Conservation (phyloP, 1,284 basidiomycete genomes). For the Leccinum griseonigrum region DNA sequence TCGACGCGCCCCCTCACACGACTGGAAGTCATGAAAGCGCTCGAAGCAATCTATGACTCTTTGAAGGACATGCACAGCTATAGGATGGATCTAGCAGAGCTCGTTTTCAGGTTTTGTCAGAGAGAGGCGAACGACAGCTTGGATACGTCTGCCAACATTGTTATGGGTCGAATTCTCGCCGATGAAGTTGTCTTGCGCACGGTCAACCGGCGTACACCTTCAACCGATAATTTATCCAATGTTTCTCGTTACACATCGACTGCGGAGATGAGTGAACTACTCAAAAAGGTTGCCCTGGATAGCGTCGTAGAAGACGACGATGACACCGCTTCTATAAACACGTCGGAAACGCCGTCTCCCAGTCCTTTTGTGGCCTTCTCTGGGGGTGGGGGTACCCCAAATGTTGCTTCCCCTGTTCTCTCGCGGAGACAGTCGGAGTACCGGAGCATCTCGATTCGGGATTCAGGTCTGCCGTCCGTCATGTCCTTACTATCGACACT, state of each 20-base stretch:
- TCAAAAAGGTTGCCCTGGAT: conserved; percentile 40
- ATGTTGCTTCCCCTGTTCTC: conserved; percentile 47
- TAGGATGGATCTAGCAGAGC: conserved; percentile 55
- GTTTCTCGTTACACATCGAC: conserved; percentile 26
- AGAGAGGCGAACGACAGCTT: conserved; percentile 35
- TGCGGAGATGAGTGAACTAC: conserved; percentile 36
- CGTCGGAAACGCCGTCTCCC: conserved; percentile 38
- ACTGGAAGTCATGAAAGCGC: conserved; percentile 49
- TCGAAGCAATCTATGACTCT: conserved; percentile 57
- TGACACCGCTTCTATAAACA: conserved; percentile 39
- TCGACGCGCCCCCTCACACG: conserved; percentile 53
- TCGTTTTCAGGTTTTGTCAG: conserved; percentile 56
- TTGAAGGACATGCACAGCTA: conserved; percentile 68
- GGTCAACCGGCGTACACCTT: conserved; percentile 36
- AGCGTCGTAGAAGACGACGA: conserved; percentile 38
- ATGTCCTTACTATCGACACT: conserved; percentile 65
- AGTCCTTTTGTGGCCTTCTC: conserved; percentile 31
- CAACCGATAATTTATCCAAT: conserved; percentile 23
- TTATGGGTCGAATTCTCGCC: conserved; percentile 61
- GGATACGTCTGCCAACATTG: conserved; percentile 40
- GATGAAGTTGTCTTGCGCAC: conserved; percentile 57
- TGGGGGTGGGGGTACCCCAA: conserved; percentile 35
- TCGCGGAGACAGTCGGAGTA: conserved; percentile 58
- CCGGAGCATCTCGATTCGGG: conserved; percentile 30
- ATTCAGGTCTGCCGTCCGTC: conserved; percentile 51